Conservation (phyloP, 345 rosid genomes). For the Salix koriyanagi region DNA sequence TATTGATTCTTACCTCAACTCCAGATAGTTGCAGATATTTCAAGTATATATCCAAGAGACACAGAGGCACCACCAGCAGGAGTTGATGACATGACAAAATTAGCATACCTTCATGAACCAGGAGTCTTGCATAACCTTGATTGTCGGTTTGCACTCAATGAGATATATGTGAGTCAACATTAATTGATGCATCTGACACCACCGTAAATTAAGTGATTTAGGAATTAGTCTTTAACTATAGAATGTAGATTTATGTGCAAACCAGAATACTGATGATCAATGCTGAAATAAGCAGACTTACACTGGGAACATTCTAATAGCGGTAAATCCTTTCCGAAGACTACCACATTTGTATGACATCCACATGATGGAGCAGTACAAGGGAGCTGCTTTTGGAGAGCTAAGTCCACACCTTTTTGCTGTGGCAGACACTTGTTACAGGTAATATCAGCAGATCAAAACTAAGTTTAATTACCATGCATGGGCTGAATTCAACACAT, state of each 20-base stretch:
- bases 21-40: slow-evolving; percentile 45
- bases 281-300: slow-evolving; percentile 46
- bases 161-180: slow-evolving; percentile 51
- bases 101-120: slow-evolving; percentile 65
- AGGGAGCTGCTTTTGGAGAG: slow-evolving; percentile 64
- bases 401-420: slow-evolving; percentile 61
- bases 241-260: background rate
- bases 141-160: slow-evolving; percentile 48
- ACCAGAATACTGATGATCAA: slow-evolving; percentile 18
- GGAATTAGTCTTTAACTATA: background rate
- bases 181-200: background rate
- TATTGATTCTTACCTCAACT: slow-evolving; percentile 9
- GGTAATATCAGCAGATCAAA: slow-evolving; percentile 25
- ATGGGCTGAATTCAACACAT: background rate
- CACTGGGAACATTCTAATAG: slow-evolving; percentile 59
- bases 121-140: slow-evolving; percentile 59
- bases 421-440: slow-evolving; percentile 55
- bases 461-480: background rate
- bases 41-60: slow-evolving; percentile 53
- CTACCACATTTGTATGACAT: slow-evolving; percentile 55
- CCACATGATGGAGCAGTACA: slow-evolving; percentile 62
- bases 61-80: slow-evolving; percentile 57
- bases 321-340: slow-evolving; percentile 60
- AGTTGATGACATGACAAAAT: slow-evolving; percentile 67
- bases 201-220: background rate